Base-by-base conservation (phyloP, 352 stramenopile species). In the Globisporangium uncinulatum region DNA sequence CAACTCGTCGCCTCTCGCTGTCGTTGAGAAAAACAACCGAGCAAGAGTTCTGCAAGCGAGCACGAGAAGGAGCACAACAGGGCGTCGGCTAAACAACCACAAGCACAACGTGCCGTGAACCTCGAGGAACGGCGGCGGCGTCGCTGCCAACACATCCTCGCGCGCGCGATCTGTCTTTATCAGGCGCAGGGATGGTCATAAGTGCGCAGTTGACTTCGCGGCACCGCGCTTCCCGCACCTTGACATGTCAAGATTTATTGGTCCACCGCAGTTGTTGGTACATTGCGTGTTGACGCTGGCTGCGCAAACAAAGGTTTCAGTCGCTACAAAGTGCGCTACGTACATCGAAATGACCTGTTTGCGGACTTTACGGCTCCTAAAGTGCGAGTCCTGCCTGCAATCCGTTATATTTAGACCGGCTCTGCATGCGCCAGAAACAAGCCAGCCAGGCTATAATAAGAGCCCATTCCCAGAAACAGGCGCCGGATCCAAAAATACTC, bases 181-280 rank as follows among this genome's bases (percentile, higher is more conserved):
- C 42, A 47, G 42, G 17, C 7, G 6, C 42, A 47, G 21, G 4
- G 17, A 8, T 6, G 6, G n/a, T 24, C 42, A 11, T 47, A 57
- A 51, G 52, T 57, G 52, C 52, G 51, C 51, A 56, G 37, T 48
- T 41, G 37, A 56, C 51, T 37, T 19, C 14, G 19, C 7, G 6
- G 17, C 42, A 47, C 42, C 42, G 13, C 42, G 7, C 15, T 7
- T 4, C 13, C 15, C 42, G 42, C 42, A 47, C 42, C 42, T 47
- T 29, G 42, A 47, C 15, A 19, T 29, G 24, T 29, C 24, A 29
- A 29, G 24, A 29, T 29, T 29, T 9, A 47, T 47, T 47, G 42
- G 42, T 47, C 42, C 42, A 47, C 42, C 42, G 42, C 42, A 15
- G 42, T 29, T 19, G n/a, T 9, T 21, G 14, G 24, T 29, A 29